phyloP scores from a whole-genome alignment of 495 filamentous ascomycete species.

The Parathielavia hyrcaniae region DNA sequence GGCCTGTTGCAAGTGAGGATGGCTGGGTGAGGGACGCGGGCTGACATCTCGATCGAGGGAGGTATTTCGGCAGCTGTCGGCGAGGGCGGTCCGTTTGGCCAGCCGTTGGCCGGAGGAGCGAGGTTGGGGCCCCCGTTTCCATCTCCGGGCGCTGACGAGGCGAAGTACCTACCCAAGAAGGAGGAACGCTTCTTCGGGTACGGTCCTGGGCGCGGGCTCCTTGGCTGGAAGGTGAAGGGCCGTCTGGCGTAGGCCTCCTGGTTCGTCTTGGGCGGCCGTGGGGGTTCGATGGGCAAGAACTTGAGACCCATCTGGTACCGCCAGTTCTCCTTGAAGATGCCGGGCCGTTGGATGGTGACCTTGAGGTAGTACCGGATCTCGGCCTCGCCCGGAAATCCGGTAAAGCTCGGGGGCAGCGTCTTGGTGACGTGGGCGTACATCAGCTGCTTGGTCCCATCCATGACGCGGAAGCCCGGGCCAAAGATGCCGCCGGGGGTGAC shows the following conservation, averaged over 20 bases:
- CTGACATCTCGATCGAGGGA: constrained; percentile 59
- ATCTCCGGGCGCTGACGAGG: background rate
- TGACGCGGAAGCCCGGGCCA: constrained; percentile 43
- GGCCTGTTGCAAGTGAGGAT: constrained; percentile 85
- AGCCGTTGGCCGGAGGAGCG: background rate
- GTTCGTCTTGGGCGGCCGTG: constrained; percentile 56
- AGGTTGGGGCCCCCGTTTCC: background rate
- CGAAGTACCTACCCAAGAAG: constrained; percentile 44
- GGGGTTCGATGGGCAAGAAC: constrained; percentile 90
- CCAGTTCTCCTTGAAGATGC: constrained; percentile 82
- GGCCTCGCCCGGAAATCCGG: constrained; percentile 71
- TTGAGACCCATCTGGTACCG: constrained; percentile 57
- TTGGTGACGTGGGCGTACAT: constrained; percentile 66
- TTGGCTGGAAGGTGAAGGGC: constrained; percentile 64
- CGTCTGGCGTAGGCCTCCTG: constrained; percentile 80
- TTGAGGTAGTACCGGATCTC: constrained; percentile 93
- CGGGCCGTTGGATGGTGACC: constrained; percentile 74
- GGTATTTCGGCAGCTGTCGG: constrained; percentile 16
- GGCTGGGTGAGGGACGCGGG: constrained; percentile 77
- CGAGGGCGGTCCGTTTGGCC: background rate
- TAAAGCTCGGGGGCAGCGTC: constrained; percentile 82
- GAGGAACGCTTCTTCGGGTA: constrained; percentile 45
- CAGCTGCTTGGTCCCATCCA: constrained; percentile 48
- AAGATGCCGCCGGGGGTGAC: constrained; percentile 37
- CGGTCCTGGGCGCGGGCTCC: constrained; percentile 18